These are phyloP conservation scores for Agrocybe praecox DNA, from an alignment of 768 basidiomycete species.

Conservation along the genomic window DNA sequence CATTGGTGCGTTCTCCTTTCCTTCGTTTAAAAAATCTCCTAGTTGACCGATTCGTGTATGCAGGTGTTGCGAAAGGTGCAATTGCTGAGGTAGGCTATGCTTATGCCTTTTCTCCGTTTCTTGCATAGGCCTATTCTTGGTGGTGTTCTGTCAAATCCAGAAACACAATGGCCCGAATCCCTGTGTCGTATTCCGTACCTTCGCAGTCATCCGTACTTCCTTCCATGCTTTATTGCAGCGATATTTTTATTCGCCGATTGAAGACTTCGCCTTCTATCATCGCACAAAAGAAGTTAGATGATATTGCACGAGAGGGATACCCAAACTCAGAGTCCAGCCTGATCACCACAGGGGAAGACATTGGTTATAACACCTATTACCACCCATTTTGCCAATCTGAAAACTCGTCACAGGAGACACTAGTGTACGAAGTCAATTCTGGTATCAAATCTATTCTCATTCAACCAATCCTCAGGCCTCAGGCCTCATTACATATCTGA, in stretches of 20 bases:
- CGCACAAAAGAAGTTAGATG: slow-evolving; percentile 3
- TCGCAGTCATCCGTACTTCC: slow-evolving; percentile 44
- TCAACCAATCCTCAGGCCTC: no score
- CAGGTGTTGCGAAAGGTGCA: slow-evolving; percentile 47
- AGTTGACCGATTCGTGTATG: no score
- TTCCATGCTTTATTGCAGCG: slow-evolving; percentile 47
- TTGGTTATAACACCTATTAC: slow-evolving; percentile 10
- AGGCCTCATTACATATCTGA: slow-evolving; percentile 6
- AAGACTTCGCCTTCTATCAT: slow-evolving; percentile 35
- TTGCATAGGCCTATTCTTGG: slow-evolving; percentile 65
- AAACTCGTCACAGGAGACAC: not conserved
- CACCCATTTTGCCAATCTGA: not conserved
- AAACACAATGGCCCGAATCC: slow-evolving; percentile 54
- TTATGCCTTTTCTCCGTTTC: slow-evolving; percentile 30
- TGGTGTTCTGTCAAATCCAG: slow-evolving; percentile 62
- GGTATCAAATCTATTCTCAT: not conserved
- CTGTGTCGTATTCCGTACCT: slow-evolving; percentile 48
- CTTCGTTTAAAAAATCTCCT: not conserved
- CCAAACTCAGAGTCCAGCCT: slow-evolving; percentile 6
- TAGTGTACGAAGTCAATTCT: no score
- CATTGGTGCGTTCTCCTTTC: slow-evolving; percentile 13
- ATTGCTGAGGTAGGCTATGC: slow-evolving; percentile 50
- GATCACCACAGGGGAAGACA: slow-evolving; percentile 3
- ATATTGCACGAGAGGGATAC: not conserved
- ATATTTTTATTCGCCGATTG: slow-evolving; percentile 29